A percentile compares a stretch with the other conserved stretches of the same genome.
Evolutionary conservation across 2,329 filamentous ascomycete genomes (phyloP).

Genomic region (Exserohilum rostratum): DNA sequence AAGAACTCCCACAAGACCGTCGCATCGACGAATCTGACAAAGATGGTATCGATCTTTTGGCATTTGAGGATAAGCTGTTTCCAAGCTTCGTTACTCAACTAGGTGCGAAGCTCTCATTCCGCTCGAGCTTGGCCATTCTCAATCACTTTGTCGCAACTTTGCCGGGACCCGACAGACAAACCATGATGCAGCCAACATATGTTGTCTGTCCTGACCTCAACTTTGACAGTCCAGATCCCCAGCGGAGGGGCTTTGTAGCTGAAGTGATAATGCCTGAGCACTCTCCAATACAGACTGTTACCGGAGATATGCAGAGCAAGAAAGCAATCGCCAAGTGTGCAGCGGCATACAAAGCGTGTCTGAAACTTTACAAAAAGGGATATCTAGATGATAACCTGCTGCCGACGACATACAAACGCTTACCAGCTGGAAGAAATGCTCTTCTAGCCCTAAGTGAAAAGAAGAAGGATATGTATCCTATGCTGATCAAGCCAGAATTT

Average conservation of each 20-base stretch:
- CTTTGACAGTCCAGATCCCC: conserved; percentile 9
- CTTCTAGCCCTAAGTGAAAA: conserved; percentile 80
- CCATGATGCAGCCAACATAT: conserved; percentile 62
- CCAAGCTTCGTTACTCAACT: conserved; percentile 67
- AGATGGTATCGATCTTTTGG: conserved; percentile 62
- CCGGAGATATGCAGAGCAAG: conserved; percentile 67
- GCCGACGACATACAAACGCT: conserved; percentile 71
- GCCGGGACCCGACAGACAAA: conserved; percentile 58
- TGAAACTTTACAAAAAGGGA: conserved; percentile 68
- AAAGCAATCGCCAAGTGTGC: conserved; percentile 86
- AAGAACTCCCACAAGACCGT: conserved; percentile 74
- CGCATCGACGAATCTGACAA: conserved; percentile 66
- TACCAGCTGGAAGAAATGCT: conserved; percentile 87
- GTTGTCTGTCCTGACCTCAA: conserved; percentile 53
- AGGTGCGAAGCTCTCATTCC: conserved; percentile 79
- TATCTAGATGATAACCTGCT: conserved; percentile 77
- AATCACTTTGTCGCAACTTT: conserved; percentile 75
- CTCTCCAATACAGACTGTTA: conserved; percentile 71
- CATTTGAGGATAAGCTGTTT: conserved; percentile 55
- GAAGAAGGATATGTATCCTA: conserved; percentile 73
- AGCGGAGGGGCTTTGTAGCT: conserved; percentile 56
- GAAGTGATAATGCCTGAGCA: conserved; percentile 79
- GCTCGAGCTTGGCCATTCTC: conserved; percentile 73
- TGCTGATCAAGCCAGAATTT: conserved; percentile 77
- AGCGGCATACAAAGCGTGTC: conserved; percentile 83